Conservation (phyloP, 78 protist species). For the Dictyostelium citrinum region DNA sequence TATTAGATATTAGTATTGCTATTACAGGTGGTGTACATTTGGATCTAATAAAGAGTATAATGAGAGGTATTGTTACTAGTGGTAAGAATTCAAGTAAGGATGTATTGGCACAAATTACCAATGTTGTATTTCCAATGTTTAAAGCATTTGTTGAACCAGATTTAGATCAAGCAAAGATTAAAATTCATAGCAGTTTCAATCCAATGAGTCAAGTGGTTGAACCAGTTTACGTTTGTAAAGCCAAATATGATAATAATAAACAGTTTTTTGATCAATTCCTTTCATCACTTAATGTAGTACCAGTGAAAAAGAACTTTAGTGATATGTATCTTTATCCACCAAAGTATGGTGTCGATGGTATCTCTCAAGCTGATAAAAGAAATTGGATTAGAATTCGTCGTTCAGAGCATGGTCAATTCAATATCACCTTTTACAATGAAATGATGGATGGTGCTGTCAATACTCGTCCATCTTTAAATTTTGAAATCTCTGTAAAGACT, state of each 20-base stretch:
- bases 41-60: slow-evolving; percentile 78
- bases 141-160: slow-evolving; percentile 85
- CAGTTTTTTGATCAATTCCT: slow-evolving; percentile 51
- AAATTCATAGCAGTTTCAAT: slow-evolving; percentile 58
- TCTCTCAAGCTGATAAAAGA: slow-evolving; percentile 66
- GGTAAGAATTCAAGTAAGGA: slow-evolving; percentile 70
- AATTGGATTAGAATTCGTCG: slow-evolving; percentile 82
- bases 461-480: slow-evolving; percentile 64
- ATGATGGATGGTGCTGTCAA: slow-evolving; percentile 69
- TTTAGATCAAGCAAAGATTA: slow-evolving; percentile 70
- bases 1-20: slow-evolving; percentile 59
- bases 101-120: slow-evolving; percentile 76
- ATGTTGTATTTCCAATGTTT: slow-evolving; percentile 85
- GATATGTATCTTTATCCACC: slow-evolving; percentile 86
- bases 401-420: slow-evolving; percentile 57
- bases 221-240: slow-evolving; percentile 65
- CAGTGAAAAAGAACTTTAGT: slow-evolving; percentile 59
- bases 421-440: slow-evolving; percentile 54
- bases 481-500: slow-evolving; percentile 78
- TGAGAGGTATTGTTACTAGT: slow-evolving; percentile 67
- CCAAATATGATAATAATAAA: slow-evolving; percentile 56
- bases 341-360: slow-evolving; percentile 30
- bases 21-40: slow-evolving; percentile 87
- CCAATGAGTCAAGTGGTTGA: slow-evolving; percentile 82
- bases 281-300: slow-evolving; percentile 54